Percentiles rank a stretch among this genome's conserved stretches.
phyloP scores from a whole-genome alignment of 495 filamentous ascomycete genomes.

The Cudoniella acicularis region DNA sequence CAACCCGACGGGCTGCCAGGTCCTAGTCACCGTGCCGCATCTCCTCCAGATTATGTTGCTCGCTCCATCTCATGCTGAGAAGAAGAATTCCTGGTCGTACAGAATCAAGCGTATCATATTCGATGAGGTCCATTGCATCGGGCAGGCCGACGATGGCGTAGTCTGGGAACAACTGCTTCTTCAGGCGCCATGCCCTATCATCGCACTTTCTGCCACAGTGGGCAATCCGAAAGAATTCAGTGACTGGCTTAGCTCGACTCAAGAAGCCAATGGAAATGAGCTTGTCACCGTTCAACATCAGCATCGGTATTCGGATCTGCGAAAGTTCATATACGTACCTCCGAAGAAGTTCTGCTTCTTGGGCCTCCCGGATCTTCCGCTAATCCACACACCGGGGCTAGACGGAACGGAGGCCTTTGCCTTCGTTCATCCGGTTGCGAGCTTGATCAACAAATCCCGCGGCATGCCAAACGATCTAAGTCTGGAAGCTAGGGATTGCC shows the following conservation, averaged over 20 bases:
- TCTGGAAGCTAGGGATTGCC: slow-evolving; percentile 68
- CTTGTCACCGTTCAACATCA: slow-evolving; percentile 62
- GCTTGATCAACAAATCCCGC: slow-evolving; percentile 53
- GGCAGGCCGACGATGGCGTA: slow-evolving; percentile 73
- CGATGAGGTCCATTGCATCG: slow-evolving; percentile 83
- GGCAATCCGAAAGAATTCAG: slow-evolving; percentile 71
- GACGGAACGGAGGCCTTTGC: no score
- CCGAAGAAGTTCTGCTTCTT: slow-evolving; percentile 52
- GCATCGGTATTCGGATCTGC: slow-evolving; percentile 67
- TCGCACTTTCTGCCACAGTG: slow-evolving; percentile 76
- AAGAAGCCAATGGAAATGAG: slow-evolving; percentile 49
- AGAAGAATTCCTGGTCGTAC: slow-evolving; percentile 61
- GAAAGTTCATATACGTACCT: slow-evolving; percentile 62
- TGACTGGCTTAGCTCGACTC: slow-evolving; percentile 60
- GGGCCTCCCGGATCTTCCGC: no score
- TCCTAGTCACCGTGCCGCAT: slow-evolving; percentile 73
- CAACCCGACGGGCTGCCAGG: slow-evolving; percentile 65
- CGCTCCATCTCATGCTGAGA: slow-evolving; percentile 61
- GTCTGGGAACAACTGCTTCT: slow-evolving; percentile 80
- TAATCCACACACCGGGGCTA: no score
- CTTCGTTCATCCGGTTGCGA: slow-evolving; percentile 70
- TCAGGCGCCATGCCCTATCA: slow-evolving; percentile 70
- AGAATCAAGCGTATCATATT: slow-evolving; percentile 73
- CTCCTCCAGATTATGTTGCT: slow-evolving; percentile 78
- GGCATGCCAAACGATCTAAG: slow-evolving; percentile 61